Percentiles rank a stretch among this genome's conserved stretches.
phyloP scores from a whole-genome alignment of 2,329 filamentous ascomycete genomes.

The Bipolaris gigantea region DNA sequence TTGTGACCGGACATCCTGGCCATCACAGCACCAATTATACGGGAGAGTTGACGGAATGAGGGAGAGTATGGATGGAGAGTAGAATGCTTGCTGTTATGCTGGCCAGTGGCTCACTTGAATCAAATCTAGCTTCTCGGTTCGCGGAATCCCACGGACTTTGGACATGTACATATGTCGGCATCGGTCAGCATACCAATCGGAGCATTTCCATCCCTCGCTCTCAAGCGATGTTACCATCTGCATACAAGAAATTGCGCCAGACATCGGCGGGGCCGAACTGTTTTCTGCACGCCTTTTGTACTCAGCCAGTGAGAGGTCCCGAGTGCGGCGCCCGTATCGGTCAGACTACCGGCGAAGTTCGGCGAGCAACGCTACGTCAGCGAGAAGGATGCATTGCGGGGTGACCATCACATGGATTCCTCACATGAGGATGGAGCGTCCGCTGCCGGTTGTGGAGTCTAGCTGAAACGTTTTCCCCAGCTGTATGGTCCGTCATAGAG shows the following conservation, averaged over 20 bases:
- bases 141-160: not conserved
- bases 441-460: constrained; percentile 1
- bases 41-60: not conserved
- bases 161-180: constrained; percentile 4
- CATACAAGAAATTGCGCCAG: not conserved
- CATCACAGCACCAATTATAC: not conserved
- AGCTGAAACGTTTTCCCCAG: not conserved
- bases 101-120: constrained; percentile 10
- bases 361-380: constrained; percentile 28
- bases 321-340: constrained; percentile 14
- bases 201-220: not conserved
- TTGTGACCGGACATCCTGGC: not conserved
- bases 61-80: not conserved
- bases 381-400: constrained; percentile 19
- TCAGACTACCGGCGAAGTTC: constrained; percentile 26
- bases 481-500: not conserved
- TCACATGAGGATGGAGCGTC: constrained; percentile 2
- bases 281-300: not conserved
- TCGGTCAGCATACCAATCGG: constrained; percentile 10
- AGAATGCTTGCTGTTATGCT: not conserved
- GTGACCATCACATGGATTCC: constrained; percentile 11
- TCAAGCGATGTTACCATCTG: constrained; percentile 3
- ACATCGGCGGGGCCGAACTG: constrained; percentile 2
- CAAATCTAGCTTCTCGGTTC: not conserved
- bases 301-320: constrained; percentile 6